A percentile compares a stretch with the other conserved stretches of the same genome.
These are phyloP conservation scores for Phaeosphaeria sp. DNA, from an alignment of 2,329 filamentous ascomycete species.

Conservation along the genomic window DNA sequence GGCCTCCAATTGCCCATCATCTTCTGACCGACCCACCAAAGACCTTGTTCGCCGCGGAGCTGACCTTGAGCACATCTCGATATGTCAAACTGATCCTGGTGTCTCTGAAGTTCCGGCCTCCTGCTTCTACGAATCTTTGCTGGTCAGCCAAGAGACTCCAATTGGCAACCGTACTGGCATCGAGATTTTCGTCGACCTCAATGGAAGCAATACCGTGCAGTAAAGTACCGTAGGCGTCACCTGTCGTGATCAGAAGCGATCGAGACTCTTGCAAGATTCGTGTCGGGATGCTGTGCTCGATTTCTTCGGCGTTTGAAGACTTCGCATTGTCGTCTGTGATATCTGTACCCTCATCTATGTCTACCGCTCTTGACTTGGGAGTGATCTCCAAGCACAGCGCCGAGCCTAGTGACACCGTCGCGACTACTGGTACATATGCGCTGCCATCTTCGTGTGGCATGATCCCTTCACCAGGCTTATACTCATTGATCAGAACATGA, in stretches of 20 bases:
- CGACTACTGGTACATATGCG: constrained; percentile 87
- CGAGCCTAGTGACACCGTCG: constrained; percentile 84
- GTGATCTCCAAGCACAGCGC: constrained; percentile 80
- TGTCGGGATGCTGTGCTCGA: constrained; percentile 32
- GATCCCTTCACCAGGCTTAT: constrained; percentile 86
- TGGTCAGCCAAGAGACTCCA: constrained; percentile 69
- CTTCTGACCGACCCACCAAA: constrained; percentile 27
- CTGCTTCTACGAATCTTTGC: constrained; percentile 45
- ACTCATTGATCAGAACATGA: constrained; percentile 94
- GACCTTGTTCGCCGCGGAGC: constrained; percentile 39
- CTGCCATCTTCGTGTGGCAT: constrained; percentile 95
- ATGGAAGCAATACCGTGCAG: constrained; percentile 77
- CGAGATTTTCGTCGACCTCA: constrained; percentile 69
- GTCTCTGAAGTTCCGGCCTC: constrained; percentile 63
- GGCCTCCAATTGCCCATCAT: constrained; percentile 5
- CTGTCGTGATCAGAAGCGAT: constrained; percentile 76
- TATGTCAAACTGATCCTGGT: constrained; percentile 79
- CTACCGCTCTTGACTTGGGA: constrained; percentile 47
- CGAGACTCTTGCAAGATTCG: constrained; percentile 83
- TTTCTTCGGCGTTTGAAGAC: background rate
- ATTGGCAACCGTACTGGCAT: constrained; percentile 66
- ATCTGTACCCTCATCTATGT: constrained; percentile 50
- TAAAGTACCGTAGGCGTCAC: constrained; percentile 70
- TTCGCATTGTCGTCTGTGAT: background rate
- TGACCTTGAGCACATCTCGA: constrained; percentile 73